Base-by-base conservation (phyloP, 441 rosid species). In the Euphorbia celastroides region DNA sequence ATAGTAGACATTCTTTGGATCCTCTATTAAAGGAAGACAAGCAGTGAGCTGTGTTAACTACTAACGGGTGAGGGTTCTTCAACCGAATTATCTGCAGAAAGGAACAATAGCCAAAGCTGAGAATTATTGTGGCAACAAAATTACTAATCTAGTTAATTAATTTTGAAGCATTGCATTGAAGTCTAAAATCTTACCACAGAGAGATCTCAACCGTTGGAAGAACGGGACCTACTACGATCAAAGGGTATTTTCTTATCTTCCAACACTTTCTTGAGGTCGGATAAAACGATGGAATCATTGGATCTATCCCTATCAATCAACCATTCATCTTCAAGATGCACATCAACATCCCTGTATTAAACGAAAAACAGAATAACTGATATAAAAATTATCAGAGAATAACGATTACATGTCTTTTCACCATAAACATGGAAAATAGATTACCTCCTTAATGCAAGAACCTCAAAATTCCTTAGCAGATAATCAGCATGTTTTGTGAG, bases 391-490 rank as follows among this genome's bases (percentile, higher is more conserved):
- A n/a, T n/a, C n/a, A 52, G 27, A 11, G 3, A 23, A 17, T 14
- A 36, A 58, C 50, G 59, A 46, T 38, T 23, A 72, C 30, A 51
- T 0, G 17, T 44, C 34, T 36, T 46, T 52, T 48, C 58, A 56
- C 13, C 42, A 36, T 32, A 59, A 46, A 65, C 46, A 41, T 60
- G 58, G 62, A 1, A 55, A 59, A 67, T 5, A 8, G 44, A 16
- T 62, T 75, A 89, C 96, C 95, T 88, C 72, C 79, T 83, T 74
- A 90, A 75, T 31, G 96, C 82, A 62, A 90, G 92, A 80, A 90
- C 88, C 80, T 88, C 84, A 76, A 88, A 88, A 69, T 90, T 93
- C 79, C 91, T 86, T 70, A 91, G 77, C 79, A 93, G 76, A 85
- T 81, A 85, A 77, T 90, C 85, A 48, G 94, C 88, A 73, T 93